Conservation (phyloP, 2,329 filamentous ascomycete genomes). For the Cercospora berteroae region DNA sequence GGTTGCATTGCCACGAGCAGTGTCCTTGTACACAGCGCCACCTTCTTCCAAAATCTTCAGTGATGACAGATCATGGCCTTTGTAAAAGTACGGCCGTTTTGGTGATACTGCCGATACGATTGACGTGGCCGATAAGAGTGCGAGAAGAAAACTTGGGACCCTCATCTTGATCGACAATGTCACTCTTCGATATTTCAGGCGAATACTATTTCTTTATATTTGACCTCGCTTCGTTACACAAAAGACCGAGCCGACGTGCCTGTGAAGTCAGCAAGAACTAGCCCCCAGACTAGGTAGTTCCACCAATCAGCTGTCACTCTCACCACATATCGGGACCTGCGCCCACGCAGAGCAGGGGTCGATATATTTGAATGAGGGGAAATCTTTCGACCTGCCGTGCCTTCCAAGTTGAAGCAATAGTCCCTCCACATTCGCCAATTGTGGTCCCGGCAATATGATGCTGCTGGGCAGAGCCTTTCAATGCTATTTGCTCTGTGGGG, state of each 20-base stretch:
- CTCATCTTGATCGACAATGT: neutral
- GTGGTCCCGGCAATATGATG: neutral
- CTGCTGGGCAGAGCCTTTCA: neutral
- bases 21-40: slow-evolving; percentile 42
- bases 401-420: neutral
- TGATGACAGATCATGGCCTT: slow-evolving; percentile 44
- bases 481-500: neutral
- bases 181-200: neutral
- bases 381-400: neutral
- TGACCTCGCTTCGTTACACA: neutral
- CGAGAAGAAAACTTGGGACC: neutral
- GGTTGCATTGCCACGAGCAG: slow-evolving; percentile 38
- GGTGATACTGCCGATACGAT: neutral
- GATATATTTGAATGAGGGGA: neutral
- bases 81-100: slow-evolving; percentile 35
- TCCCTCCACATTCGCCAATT: neutral
- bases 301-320: neutral
- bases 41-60: slow-evolving; percentile 40
- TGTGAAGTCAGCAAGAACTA: neutral
- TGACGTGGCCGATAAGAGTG: neutral
- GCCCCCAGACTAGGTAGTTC: neutral
- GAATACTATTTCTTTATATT: neutral
- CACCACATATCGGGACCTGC: neutral
- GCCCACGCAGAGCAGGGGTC: neutral
- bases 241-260: neutral